phyloP scores from a whole-genome alignment of 495 filamentous ascomycete species.

The Darksidea phi region DNA sequence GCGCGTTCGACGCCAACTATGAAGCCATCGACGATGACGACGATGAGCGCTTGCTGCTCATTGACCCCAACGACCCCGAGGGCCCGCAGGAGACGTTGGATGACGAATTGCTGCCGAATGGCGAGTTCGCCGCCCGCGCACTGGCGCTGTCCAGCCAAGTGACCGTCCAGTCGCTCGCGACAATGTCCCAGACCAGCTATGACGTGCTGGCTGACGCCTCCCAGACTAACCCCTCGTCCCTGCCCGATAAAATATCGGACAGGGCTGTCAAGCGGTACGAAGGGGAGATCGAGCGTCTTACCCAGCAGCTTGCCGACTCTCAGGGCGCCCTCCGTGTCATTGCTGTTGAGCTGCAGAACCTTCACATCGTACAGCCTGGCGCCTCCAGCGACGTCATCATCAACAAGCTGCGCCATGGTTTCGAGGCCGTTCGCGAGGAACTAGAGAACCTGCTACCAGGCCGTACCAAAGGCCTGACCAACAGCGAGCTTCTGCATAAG shows the following conservation, averaged over 20 bases:
- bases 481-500: slow-evolving; percentile 35
- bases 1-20: slow-evolving; percentile 15
- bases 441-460: slow-evolving; percentile 38
- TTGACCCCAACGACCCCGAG: slow-evolving; percentile 36
- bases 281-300: slow-evolving; percentile 31
- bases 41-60: slow-evolving; percentile 29
- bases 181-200: slow-evolving; percentile 15
- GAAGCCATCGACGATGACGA: slow-evolving; percentile 25
- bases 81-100: slow-evolving; percentile 26
- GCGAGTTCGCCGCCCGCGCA: slow-evolving; percentile 16
- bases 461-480: slow-evolving; percentile 29
- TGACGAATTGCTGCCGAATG: slow-evolving; percentile 11
- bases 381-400: slow-evolving; percentile 31
- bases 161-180: slow-evolving; percentile 10
- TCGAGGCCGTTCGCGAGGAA: slow-evolving; percentile 34
- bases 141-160: slow-evolving; percentile 7
- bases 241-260: slow-evolving; percentile 36
- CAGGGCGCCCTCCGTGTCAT: slow-evolving; percentile 34
- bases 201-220: slow-evolving; percentile 14
- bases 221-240: slow-evolving; percentile 13
- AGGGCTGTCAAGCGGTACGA: slow-evolving; percentile 37
- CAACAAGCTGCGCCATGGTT: slow-evolving; percentile 37
- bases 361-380: slow-evolving; percentile 34
- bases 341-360: slow-evolving; percentile 37
- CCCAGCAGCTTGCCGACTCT: slow-evolving; percentile 27